These are phyloP conservation scores for Zoysia japonica DNA, from an alignment of 176 grass and related monocot species.

Conservation along the genomic window DNA sequence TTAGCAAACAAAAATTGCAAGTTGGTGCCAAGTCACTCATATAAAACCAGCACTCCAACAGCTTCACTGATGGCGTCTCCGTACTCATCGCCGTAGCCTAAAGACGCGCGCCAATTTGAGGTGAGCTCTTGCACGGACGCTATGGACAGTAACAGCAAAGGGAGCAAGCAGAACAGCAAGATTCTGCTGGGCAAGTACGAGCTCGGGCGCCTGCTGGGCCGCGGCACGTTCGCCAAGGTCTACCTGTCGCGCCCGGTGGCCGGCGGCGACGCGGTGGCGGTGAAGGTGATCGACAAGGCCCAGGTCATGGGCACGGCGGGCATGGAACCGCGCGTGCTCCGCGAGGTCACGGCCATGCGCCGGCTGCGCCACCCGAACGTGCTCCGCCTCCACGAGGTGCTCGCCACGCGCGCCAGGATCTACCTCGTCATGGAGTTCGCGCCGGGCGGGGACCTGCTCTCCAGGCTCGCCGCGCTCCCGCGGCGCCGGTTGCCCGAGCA, in stretches of 20 bases:
- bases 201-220: slow-evolving; percentile 61
- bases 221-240: slow-evolving; percentile 89
- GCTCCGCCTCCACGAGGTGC: slow-evolving; percentile 74
- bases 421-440: slow-evolving; percentile 86
- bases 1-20: too few relatives aligned
- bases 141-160: slow-evolving; percentile 26
- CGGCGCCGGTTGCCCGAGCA: slow-evolving; percentile 48
- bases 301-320: slow-evolving; percentile 40
- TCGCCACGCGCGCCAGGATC: slow-evolving; percentile 62
- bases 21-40: too few relatives aligned
- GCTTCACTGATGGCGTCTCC: too few relatives aligned
- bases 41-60: too few relatives aligned
- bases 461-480: slow-evolving; percentile 42
- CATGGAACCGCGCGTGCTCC: slow-evolving; percentile 43
- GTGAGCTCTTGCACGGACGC: background rate
- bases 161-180: background rate
- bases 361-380: slow-evolving; percentile 77
- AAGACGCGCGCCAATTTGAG: too few relatives aligned
- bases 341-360: slow-evolving; percentile 73
- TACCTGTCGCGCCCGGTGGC: slow-evolving; percentile 62
- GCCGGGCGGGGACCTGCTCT: slow-evolving; percentile 54
- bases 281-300: slow-evolving; percentile 84
- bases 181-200: slow-evolving; percentile 72
- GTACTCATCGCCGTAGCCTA: too few relatives aligned
- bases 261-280: slow-evolving; percentile 53